Base-by-base conservation (phyloP, 371 early-diverging fungal genomes). In the Mortierella sp. region DNA sequence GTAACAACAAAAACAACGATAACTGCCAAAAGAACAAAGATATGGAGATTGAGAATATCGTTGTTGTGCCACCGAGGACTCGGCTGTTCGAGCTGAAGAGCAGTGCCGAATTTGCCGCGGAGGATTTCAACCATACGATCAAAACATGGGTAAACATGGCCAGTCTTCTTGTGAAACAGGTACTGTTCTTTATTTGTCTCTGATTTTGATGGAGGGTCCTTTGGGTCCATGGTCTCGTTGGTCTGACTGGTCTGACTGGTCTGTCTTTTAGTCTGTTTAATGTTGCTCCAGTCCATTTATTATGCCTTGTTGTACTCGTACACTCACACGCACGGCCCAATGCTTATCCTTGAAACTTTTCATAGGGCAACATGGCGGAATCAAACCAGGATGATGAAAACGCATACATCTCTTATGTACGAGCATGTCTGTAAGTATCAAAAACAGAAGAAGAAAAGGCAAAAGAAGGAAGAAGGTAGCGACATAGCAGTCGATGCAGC, bases 71-170 rank as follows among this genome's bases (percentile, higher is more conserved):
- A 48, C 81, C 85, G 68, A 70, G 76, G 76, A 54, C 48, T 55
- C 70, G 86, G 34, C 82, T 86, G 31, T n/a, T 26, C 31, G 75
- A 81, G 5, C 82, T 86, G 55, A 86, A 82, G 75, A 74, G 42
- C 28, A 86, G 80, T 44, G 86, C 86, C 0, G 80, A 82, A n/a
- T 80, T 86, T 54, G 47, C 82, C 1, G 72, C 81, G 1, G 78
- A 78, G 2, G 86, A 82, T 47, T 77, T 77, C 70, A 77, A 75
- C 28, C 78, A 82, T 57, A 80, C 80, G 0, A 86, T 86, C 75
- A 86, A 86, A 70, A 86, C 82, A 13, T 86, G 86, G 86, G 80
- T 82, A 73, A 86, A 86, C 72, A 86, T 82, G 80, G 86, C 86
- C 24, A 86, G 86, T 50, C 80, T 86, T 34, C 76, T 86, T 19